Evolutionary conservation across 1,284 basidiomycete species (phyloP).

Genomic region (Rhodotorula sp.): DNA sequence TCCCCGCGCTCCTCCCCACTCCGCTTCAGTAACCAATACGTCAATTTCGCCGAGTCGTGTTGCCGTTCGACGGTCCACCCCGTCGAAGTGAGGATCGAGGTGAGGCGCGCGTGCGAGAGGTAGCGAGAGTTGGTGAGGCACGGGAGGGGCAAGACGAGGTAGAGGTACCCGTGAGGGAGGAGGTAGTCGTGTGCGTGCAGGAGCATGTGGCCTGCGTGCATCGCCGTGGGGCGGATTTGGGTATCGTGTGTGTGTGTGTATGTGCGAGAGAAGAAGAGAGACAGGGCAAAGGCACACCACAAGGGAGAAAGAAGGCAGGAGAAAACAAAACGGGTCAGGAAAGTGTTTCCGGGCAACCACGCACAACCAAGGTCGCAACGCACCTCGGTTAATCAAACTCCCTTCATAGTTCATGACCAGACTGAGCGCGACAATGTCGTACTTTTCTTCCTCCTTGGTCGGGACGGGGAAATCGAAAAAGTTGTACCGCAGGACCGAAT

Average conservation of each 20-base stretch:
- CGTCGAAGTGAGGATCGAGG: constrained; percentile 45
- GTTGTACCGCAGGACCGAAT: constrained; percentile 47
- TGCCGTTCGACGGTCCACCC: constrained; percentile 48
- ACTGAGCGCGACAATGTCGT: constrained; percentile 49
- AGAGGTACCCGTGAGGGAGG: constrained; percentile 46
- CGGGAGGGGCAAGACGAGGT: constrained; percentile 51
- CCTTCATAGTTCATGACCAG: constrained; percentile 53
- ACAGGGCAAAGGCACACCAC: too few species aligned
- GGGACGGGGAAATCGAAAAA: constrained; percentile 50
- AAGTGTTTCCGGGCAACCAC: too few species aligned
- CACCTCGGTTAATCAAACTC: constrained; percentile 47
- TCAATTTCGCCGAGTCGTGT: constrained; percentile 49
- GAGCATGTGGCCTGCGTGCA: constrained; percentile 41
- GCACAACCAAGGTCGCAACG: neutral
- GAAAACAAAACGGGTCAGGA: neutral
- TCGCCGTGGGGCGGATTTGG: neutral
- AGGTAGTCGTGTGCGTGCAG: constrained; percentile 42
- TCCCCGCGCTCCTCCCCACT: neutral
- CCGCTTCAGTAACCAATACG: constrained; percentile 48
- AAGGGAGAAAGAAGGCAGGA: neutral
- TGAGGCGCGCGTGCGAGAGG: constrained; percentile 47
- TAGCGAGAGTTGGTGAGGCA: constrained; percentile 50
- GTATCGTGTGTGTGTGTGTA: too few species aligned
- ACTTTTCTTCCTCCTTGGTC: constrained; percentile 36
- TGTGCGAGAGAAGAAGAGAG: too few species aligned